Percentiles rank a stretch among this genome's conserved stretches.
Evolutionary conservation across 371 early-diverging fungal genomes (phyloP).

Genomic region (Mortierella polycephala): DNA sequence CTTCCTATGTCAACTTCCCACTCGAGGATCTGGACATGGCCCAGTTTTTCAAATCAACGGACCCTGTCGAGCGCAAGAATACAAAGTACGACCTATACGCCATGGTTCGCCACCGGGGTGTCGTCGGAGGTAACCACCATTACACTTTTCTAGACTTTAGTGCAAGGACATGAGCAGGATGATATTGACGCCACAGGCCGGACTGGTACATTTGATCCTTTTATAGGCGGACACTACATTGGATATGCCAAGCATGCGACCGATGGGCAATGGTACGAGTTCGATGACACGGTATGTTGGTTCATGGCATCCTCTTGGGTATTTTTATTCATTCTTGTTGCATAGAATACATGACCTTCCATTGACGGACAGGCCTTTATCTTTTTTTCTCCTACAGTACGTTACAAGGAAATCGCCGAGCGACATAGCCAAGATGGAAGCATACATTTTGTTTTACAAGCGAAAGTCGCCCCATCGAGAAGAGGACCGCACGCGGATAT

Average conservation of each 20-base stretch:
- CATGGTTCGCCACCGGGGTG: conserved; percentile 60
- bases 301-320: no score
- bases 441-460: conserved; percentile 55
- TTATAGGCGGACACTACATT: conserved; percentile 60
- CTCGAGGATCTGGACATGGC: conserved; percentile 59
- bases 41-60: conserved; percentile 51
- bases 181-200: no score
- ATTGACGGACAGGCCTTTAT: background rate
- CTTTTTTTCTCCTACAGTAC: conserved; percentile 15
- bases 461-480: conserved; percentile 48
- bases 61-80: conserved; percentile 27
- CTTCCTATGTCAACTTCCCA: conserved; percentile 61
- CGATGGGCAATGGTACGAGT: conserved; percentile 56
- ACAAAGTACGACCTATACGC: conserved; percentile 59
- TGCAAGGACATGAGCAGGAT: no score
- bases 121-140: conserved; percentile 46
- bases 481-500: conserved; percentile 44
- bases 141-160: no score
- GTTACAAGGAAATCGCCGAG: conserved; percentile 53
- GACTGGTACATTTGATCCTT: background rate
- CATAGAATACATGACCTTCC: no score
- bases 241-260: conserved; percentile 54
- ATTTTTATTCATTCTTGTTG: no score
- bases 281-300: conserved; percentile 57
- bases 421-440: conserved; percentile 55